Percentiles rank a stretch among this genome's conserved stretches.
Evolutionary conservation across 371 early-diverging fungal species (phyloP).

Genomic region (Haplosporangium sp.): DNA sequence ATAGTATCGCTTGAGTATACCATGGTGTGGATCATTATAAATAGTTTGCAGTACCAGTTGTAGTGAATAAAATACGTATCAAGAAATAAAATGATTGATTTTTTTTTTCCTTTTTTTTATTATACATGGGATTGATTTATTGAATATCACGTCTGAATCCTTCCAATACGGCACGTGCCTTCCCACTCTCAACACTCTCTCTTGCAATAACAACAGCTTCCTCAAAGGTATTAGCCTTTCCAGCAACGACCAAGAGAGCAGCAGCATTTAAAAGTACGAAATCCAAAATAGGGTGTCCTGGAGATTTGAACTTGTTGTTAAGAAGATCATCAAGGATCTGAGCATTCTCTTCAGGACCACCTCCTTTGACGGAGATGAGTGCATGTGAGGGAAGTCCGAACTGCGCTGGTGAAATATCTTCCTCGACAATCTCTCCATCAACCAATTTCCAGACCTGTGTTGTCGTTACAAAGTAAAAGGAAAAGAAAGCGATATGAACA

Average conservation of each 20-base stretch:
- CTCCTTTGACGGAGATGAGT: slow-evolving; percentile 82
- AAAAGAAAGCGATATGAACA: not conserved
- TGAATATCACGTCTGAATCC: slow-evolving; percentile 61
- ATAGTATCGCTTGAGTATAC: too few species aligned
- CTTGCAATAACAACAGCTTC: slow-evolving; percentile 86
- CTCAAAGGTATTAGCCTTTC: slow-evolving; percentile 76
- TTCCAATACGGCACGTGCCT: slow-evolving; percentile 72
- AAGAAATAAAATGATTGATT: too few species aligned
- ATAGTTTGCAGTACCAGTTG: too few species aligned
- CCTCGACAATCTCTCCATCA: slow-evolving; percentile 69
- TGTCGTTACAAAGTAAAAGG: not conserved
- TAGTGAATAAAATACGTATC: too few species aligned
- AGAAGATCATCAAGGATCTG: slow-evolving; percentile 75
- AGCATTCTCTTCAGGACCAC: slow-evolving; percentile 82
- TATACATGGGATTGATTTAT: slow-evolving; percentile 2
- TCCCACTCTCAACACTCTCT: slow-evolving; percentile 78
- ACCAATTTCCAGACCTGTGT: slow-evolving; percentile 77
- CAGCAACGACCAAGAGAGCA: slow-evolving; percentile 87
- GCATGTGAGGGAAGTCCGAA: slow-evolving; percentile 88
- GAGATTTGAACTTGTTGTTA: slow-evolving; percentile 63
- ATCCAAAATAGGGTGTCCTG: slow-evolving; percentile 81
- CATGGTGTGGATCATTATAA: too few species aligned
- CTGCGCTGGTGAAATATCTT: slow-evolving; percentile 82
- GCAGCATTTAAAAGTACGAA: slow-evolving; percentile 93
- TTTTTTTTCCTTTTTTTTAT: not conserved